A percentile compares a stretch with the other conserved stretches of the same genome.
Conservation (phyloP, 352 stramenopile genomes). For the Pythium graminicola region DNA sequence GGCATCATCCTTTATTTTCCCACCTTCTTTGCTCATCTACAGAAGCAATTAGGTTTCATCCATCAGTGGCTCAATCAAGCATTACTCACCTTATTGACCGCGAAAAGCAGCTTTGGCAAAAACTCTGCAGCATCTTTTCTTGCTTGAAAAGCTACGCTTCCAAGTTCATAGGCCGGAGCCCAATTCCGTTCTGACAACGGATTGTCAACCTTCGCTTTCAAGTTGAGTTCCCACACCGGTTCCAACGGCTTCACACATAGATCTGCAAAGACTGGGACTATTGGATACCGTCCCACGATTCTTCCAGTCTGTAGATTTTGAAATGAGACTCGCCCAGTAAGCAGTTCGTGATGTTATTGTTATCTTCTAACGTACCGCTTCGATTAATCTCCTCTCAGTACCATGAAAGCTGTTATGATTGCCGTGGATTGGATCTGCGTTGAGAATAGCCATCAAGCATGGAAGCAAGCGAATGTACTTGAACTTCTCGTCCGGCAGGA, state of each 20-base stretch:
- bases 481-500: slow-evolving; percentile 35
- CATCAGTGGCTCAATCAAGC: too few species aligned
- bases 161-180: slow-evolving; percentile 17
- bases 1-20: background rate
- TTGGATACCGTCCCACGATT: slow-evolving; percentile 35
- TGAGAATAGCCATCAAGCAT: slow-evolving; percentile 41
- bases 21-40: slow-evolving; percentile 3
- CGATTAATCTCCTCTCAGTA: slow-evolving; percentile 47
- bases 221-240: slow-evolving; percentile 20
- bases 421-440: slow-evolving; percentile 19
- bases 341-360: too few species aligned
- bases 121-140: slow-evolving; percentile 30
- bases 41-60: background rate
- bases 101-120: slow-evolving; percentile 31
- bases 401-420: slow-evolving; percentile 28
- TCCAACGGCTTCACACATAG: slow-evolving; percentile 35
- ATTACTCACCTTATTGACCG: slow-evolving; percentile 43
- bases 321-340: too few species aligned
- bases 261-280: slow-evolving; percentile 49
- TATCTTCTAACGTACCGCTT: slow-evolving; percentile 43
- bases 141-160: background rate
- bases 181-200: background rate
- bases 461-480: slow-evolving; percentile 48
- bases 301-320: slow-evolving; percentile 28
- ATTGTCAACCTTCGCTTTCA: slow-evolving; percentile 4